These are phyloP conservation scores for Gossypium trilobum DNA, from an alignment of 441 rosid genomes.

Conservation along the genomic window DNA sequence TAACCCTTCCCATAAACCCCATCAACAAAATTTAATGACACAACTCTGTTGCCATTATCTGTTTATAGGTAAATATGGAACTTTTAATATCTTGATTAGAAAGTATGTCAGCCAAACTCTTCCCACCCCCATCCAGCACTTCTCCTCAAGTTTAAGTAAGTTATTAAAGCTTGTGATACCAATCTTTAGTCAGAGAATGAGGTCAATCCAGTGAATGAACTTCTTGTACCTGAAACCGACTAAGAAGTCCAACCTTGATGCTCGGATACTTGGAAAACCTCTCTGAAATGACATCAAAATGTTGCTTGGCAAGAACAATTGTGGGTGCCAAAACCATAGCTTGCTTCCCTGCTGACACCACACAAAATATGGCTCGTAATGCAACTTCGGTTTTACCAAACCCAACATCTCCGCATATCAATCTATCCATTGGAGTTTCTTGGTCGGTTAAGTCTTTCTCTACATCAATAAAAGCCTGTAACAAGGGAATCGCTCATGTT, in stretches of 20 bases:
- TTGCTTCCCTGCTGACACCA: slow-evolving; percentile 79
- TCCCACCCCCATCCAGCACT: neutral
- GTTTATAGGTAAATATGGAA: neutral
- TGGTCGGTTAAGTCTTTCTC: slow-evolving; percentile 85
- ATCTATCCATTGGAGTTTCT: slow-evolving; percentile 93
- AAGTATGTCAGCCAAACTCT: neutral
- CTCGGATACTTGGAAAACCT: slow-evolving; percentile 56
- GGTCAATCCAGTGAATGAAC: slow-evolving; percentile 10
- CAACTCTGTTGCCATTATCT: neutral
- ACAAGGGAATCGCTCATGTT: slow-evolving; percentile 19
- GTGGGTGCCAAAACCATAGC: slow-evolving; percentile 97
- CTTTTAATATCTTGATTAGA: neutral
- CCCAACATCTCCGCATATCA: slow-evolving; percentile 96
- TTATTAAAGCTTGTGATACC: neutral
- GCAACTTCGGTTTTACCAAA: slow-evolving; percentile 99
- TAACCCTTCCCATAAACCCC: neutral
- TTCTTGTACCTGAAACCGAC: slow-evolving; percentile 79
- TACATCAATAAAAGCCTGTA: slow-evolving; percentile 88
- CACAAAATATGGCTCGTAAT: slow-evolving; percentile 82
- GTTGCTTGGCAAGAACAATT: slow-evolving; percentile 89
- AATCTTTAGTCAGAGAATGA: slow-evolving; percentile 5
- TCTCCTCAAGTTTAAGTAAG: neutral
- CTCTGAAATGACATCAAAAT: slow-evolving; percentile 75
- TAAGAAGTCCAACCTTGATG: slow-evolving; percentile 70
- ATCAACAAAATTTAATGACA: neutral